phyloP scores from a whole-genome alignment of 2,329 filamentous ascomycete species.

The Dryadomyces sulphureus region DNA sequence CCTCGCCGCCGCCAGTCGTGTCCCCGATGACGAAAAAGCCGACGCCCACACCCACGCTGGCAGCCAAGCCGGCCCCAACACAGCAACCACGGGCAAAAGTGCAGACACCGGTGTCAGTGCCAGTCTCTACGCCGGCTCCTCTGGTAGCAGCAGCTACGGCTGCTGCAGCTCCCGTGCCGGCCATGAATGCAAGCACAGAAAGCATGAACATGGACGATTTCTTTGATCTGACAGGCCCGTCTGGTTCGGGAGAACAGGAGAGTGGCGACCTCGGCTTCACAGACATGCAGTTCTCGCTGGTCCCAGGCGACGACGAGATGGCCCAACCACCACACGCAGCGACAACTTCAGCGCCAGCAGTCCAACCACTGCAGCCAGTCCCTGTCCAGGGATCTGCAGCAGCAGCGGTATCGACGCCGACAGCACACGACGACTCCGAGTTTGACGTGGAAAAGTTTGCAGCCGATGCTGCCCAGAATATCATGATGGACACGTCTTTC shows the following conservation, averaged over 20 bases:
- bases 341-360: not conserved
- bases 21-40: slow-evolving; percentile 12
- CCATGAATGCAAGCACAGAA: slow-evolving; percentile 6
- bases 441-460: slow-evolving; percentile 33
- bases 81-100: slow-evolving; percentile 6
- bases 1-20: slow-evolving; percentile 8
- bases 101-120: slow-evolving; percentile 1
- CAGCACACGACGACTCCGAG: slow-evolving; percentile 17
- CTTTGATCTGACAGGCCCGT: slow-evolving; percentile 7
- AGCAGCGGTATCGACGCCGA: not conserved
- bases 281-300: slow-evolving; percentile 41
- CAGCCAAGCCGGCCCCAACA: slow-evolving; percentile 6
- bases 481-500: slow-evolving; percentile 10
- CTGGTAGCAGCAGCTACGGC: not conserved
- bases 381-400: not conserved
- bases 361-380: not conserved
- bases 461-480: slow-evolving; percentile 14
- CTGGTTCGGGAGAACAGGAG: slow-evolving; percentile 4
- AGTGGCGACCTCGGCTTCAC: slow-evolving; percentile 35
- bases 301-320: slow-evolving; percentile 17
- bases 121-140: slow-evolving; percentile 14
- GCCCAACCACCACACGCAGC: slow-evolving; percentile 5
- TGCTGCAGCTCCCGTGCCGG: slow-evolving; percentile 10
- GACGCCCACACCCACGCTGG: not conserved
- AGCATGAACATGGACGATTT: slow-evolving; percentile 7